Percentiles rank a stretch among this genome's conserved stretches.
phyloP scores from a whole-genome alignment of 352 stramenopile species.

The Phytophthora sojae region DNA sequence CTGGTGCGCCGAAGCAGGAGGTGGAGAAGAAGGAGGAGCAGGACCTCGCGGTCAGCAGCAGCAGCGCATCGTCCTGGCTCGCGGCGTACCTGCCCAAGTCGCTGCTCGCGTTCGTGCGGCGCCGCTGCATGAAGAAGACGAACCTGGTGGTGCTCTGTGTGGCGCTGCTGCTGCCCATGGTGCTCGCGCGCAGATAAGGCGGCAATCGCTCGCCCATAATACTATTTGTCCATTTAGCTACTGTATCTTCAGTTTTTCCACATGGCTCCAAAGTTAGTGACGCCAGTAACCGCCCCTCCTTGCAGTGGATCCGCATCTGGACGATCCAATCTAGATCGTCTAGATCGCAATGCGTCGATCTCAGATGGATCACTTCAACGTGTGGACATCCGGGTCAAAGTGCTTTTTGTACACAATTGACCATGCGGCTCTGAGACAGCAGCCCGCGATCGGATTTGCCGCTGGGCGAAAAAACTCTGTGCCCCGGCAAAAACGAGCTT shows the following conservation, averaged over 20 bases:
- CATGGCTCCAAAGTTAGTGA: constrained; percentile 2
- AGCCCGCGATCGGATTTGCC: not conserved
- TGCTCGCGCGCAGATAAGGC: constrained; percentile 42
- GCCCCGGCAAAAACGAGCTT: constrained; percentile 15
- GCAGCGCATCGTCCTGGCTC: constrained; percentile 28
- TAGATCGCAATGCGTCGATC: constrained; percentile 8
- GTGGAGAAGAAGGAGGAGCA: constrained; percentile 2
- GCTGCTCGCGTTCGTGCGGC: constrained; percentile 39
- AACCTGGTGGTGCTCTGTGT: constrained; percentile 49
- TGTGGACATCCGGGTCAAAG: constrained; percentile 2
- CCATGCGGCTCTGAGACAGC: not conserved
- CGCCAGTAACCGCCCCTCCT: constrained; percentile 9
- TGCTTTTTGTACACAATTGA: too few species aligned
- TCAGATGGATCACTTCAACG: constrained; percentile 25
- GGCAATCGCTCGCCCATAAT: constrained; percentile 9
- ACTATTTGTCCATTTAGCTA: constrained; percentile 18
- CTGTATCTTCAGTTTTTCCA: not conserved
- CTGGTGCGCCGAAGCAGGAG: constrained; percentile 1
- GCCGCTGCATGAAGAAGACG: constrained; percentile 47
- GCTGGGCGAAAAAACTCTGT: constrained; percentile 1
- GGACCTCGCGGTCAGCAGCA: constrained; percentile 5
- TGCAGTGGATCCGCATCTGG: constrained; percentile 1
- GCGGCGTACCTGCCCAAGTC: constrained; percentile 38
- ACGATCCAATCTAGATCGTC: not conserved
- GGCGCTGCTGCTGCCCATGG: constrained; percentile 45